Conservation (phyloP, 768 basidiomycete genomes). For the Polyporus arcularius region DNA sequence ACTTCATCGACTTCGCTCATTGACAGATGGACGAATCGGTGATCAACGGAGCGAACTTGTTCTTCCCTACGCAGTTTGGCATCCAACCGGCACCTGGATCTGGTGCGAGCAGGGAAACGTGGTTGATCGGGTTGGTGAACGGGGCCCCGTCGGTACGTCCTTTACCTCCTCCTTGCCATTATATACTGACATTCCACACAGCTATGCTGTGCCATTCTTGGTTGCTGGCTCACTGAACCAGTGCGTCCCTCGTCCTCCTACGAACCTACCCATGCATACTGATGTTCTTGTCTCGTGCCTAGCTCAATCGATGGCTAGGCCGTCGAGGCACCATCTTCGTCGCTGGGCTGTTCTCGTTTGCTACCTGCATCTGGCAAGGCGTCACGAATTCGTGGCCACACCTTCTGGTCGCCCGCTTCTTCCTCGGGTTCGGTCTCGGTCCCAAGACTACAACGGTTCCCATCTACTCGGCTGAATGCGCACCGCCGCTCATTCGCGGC, state of each 20-base stretch:
- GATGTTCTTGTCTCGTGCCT: neutral
- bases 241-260: constrained; percentile 45
- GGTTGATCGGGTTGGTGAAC: constrained; percentile 74
- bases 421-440: constrained; percentile 53
- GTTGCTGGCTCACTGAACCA: constrained; percentile 69
- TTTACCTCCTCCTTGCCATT: constrained; percentile 16
- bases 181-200: constrained; percentile 9
- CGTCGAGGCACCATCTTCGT: constrained; percentile 54
- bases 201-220: constrained; percentile 53
- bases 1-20: constrained; percentile 26
- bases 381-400: constrained; percentile 56
- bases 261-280: too few species aligned
- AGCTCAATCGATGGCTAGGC: constrained; percentile 35
- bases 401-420: constrained; percentile 51
- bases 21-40: constrained; percentile 42
- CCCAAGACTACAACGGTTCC: constrained; percentile 63
- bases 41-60: constrained; percentile 54
- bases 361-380: constrained; percentile 53
- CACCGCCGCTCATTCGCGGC: neutral
- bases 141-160: constrained; percentile 51
- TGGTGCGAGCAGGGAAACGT: constrained; percentile 45
- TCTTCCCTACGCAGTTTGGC: constrained; percentile 55
- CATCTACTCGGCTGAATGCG: constrained; percentile 63
- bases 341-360: constrained; percentile 40
- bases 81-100: constrained; percentile 35